phyloP scores from a whole-genome alignment of 148 eudicot species.

The Nyssa sinensis region DNA sequence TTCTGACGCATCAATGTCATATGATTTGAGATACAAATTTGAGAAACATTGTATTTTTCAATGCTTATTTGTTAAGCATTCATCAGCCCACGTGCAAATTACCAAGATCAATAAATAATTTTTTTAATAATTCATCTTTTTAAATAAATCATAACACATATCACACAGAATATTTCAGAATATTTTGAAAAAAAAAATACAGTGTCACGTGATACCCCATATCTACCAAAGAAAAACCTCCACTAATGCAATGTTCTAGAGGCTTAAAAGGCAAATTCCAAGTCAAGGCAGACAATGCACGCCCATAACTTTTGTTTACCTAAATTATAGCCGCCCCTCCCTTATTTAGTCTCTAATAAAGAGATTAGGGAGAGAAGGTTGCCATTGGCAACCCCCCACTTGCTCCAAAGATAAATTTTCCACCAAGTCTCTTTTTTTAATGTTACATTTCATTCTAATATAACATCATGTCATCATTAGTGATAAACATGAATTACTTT shows the following conservation, averaged over 20 bases:
- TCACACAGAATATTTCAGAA: no score
- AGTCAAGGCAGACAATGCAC: constrained; percentile 16
- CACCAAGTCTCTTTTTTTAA: not conserved
- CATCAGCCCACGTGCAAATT: no score
- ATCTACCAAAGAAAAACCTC: no score
- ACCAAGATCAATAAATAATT: no score
- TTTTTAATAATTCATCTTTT: no score
- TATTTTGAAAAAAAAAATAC: no score
- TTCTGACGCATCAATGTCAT: no score
- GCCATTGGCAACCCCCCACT: not conserved
- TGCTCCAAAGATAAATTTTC: not conserved
- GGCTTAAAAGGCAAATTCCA: not conserved
- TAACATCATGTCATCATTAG: not conserved
- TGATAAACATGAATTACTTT: not conserved
- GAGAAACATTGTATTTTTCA: no score
- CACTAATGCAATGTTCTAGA: not conserved
- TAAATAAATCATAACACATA: no score
- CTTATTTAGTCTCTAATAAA: not conserved
- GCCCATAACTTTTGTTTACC: not conserved
- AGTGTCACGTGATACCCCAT: no score
- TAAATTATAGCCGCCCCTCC: constrained; percentile 1
- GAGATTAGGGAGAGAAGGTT: not conserved
- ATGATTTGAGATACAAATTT: no score
- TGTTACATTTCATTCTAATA: not conserved
- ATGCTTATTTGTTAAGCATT: no score